Evolutionary conservation across 139 green algal species (phyloP).

Genomic region (Haematococcus sp.): DNA sequence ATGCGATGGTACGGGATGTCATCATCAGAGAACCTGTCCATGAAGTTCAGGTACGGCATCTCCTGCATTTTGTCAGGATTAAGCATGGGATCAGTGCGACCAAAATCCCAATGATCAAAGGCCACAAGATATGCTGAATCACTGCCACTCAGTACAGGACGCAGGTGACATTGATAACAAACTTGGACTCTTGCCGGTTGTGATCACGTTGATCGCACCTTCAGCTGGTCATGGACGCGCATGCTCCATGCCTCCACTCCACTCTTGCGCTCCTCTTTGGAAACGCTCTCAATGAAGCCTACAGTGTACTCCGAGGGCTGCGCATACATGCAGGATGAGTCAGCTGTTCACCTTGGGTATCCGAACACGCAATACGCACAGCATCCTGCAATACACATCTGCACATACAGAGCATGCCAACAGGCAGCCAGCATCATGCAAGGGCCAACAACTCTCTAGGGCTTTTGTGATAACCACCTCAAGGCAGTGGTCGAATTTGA

Average conservation of each 20-base stretch:
- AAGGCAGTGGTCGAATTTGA: constrained; percentile 3
- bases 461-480: neutral
- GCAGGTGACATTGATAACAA: neutral
- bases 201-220: neutral
- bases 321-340: neutral
- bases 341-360: neutral
- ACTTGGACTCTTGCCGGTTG: neutral
- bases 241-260: constrained; percentile 51
- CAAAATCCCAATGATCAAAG: too few relatives aligned
- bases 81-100: too few relatives aligned
- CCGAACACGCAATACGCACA: neutral
- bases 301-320: constrained; percentile 11
- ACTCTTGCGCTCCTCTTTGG: constrained; percentile 36
- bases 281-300: constrained; percentile 37
- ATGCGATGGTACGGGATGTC: constrained; percentile 53
- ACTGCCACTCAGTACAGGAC: too few relatives aligned
- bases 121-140: too few relatives aligned
- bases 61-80: constrained; percentile 11
- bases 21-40: constrained; percentile 19
- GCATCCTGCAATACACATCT: too few relatives aligned
- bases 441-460: too few relatives aligned
- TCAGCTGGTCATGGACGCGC: constrained; percentile 36
- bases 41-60: constrained; percentile 28
- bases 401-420: too few relatives aligned
- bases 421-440: too few relatives aligned